Percentiles rank a stretch among this genome's conserved stretches.
Conservation (phyloP, 2,329 filamentous ascomycete species). For the Colletotrichum godetiae region DNA sequence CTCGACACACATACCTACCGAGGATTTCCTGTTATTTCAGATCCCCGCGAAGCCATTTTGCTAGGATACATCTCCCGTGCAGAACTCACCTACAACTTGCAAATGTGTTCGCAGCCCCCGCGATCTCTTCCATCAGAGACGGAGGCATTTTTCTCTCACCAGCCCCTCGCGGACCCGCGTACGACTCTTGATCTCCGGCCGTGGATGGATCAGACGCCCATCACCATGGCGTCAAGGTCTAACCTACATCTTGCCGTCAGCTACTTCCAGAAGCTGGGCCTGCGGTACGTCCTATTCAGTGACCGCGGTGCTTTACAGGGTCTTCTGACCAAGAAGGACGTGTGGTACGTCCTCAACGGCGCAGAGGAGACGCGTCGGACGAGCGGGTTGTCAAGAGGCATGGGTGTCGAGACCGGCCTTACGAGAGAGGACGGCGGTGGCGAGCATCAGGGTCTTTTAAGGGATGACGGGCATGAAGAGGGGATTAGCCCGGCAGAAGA, state of each 20-base stretch:
- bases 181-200: conserved; percentile 88
- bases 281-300: conserved; percentile 89
- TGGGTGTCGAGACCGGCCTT: conserved; percentile 47
- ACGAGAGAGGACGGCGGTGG: conserved; percentile 51
- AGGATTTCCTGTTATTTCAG: conserved; percentile 90
- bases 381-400: conserved; percentile 41
- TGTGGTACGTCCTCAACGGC: conserved; percentile 92
- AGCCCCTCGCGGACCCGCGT: conserved; percentile 81
- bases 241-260: conserved; percentile 86
- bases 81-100: conserved; percentile 86
- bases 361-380: conserved; percentile 70
- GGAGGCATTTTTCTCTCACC: conserved; percentile 86
- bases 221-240: conserved; percentile 83
- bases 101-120: conserved; percentile 66
- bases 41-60: conserved; percentile 80
- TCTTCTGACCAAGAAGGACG: conserved; percentile 95
- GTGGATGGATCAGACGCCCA: conserved; percentile 99
- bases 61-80: conserved; percentile 95
- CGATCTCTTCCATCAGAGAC: conserved; percentile 75
- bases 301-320: conserved; percentile 86
- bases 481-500: conserved; percentile 39
- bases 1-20: conserved; percentile 82
- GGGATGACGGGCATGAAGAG: conserved; percentile 48
- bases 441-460: conserved; percentile 57
- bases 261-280: conserved; percentile 94